Conservation (phyloP, 1,139 yeast genomes). For the Torulaspora globosa region DNA sequence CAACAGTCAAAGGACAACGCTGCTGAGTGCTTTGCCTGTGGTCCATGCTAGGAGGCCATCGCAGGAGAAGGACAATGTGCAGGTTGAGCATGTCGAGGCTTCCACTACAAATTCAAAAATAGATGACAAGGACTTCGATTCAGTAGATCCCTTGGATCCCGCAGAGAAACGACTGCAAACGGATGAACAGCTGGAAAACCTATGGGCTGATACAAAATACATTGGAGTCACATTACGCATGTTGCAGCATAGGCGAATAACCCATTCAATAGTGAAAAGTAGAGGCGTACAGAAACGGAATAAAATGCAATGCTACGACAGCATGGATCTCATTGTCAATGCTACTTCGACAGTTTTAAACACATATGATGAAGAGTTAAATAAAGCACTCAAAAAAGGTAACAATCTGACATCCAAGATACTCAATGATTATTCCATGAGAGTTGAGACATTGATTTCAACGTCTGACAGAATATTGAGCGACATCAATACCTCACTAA, state of each 20-base stretch:
- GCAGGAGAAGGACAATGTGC: conserved; percentile 14
- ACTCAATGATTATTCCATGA: conserved; percentile 34
- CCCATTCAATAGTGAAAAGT: conserved; percentile 26
- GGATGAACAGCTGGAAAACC: conserved; percentile 26
- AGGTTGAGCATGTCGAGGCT: conserved; percentile 14
- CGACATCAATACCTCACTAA: conserved; percentile 76
- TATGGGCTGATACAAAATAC: conserved; percentile 29
- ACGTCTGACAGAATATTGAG: conserved; percentile 73
- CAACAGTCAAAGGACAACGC: conserved; percentile 6
- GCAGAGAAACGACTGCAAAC: conserved; percentile 14
- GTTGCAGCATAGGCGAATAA: conserved; percentile 29
- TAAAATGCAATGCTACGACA: conserved; percentile 15
- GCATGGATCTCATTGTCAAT: conserved; percentile 19
- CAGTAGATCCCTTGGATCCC: conserved; percentile 4
- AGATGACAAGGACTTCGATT: conserved; percentile 5
- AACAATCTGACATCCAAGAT: conserved; percentile 31
- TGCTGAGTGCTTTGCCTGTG: conserved; percentile 13
- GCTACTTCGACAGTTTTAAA: conserved; percentile 21
- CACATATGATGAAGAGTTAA: conserved; percentile 25
- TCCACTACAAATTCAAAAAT: not conserved
- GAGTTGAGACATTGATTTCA: conserved; percentile 57
- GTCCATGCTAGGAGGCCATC: conserved; percentile 10
- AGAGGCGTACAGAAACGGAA: conserved; percentile 23
- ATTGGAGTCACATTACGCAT: conserved; percentile 25
- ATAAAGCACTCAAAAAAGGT: conserved; percentile 25